These are phyloP conservation scores for Fraxinus cuspidata DNA, from an alignment of 257 asterid genomes.

Conservation along the genomic window DNA sequence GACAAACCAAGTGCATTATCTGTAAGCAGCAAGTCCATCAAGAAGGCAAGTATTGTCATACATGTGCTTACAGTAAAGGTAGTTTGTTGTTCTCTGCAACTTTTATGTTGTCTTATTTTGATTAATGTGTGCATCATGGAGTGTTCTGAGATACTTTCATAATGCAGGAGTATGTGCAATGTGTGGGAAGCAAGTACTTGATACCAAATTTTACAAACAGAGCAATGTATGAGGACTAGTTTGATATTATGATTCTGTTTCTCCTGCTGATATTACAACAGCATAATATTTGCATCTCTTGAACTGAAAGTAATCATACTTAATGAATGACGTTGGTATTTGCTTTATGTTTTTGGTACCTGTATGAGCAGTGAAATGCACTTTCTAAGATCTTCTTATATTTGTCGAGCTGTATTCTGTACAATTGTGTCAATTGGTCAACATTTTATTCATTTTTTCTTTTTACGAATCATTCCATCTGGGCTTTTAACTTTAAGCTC, in stretches of 20 bases:
- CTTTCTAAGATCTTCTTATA: not conserved
- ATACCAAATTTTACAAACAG: slow-evolving; percentile 92
- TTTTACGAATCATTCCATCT: not conserved
- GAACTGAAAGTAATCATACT: slow-evolving; percentile 7
- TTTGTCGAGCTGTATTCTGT: not conserved
- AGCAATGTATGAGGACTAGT: slow-evolving; percentile 65
- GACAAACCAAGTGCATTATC: slow-evolving; percentile 77
- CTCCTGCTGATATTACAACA: slow-evolving; percentile 13
- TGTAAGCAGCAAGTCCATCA: slow-evolving; percentile 99
- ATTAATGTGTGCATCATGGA: not conserved
- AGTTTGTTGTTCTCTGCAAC: not conserved
- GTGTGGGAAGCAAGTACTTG: slow-evolving; percentile 99
- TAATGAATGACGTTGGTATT: not conserved
- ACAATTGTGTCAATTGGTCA: not conserved
- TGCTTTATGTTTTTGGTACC: slow-evolving; percentile 1
- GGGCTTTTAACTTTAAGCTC: not conserved
- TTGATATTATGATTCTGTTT: not conserved
- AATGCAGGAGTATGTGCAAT: slow-evolving; percentile 97
- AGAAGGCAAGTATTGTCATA: slow-evolving; percentile 90
- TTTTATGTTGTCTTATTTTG: not conserved
- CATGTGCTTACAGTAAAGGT: slow-evolving; percentile 99
- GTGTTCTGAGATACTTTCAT: slow-evolving; percentile 18
- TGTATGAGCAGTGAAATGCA: slow-evolving; percentile 4
- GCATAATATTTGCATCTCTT: slow-evolving; percentile 4
- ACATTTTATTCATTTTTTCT: not conserved